Evolutionary conservation across 1,139 yeast species (phyloP).

Genomic region (Hyphopichia pseudoburtonii): DNA sequence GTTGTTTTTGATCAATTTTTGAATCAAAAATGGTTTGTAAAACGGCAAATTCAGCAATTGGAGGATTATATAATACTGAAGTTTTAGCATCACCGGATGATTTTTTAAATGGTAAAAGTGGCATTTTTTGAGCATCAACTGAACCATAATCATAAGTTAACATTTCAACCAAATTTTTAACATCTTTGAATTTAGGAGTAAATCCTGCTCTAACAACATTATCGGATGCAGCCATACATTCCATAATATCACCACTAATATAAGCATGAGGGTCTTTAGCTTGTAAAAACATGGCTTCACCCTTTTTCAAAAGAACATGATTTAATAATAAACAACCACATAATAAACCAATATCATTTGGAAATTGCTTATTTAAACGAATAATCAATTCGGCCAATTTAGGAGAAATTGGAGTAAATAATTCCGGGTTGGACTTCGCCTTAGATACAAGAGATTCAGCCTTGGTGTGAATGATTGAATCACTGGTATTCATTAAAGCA

Average conservation of each 20-base stretch:
- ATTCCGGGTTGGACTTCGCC: conserved; percentile 52
- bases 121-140: conserved; percentile 91
- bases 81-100: conserved; percentile 63
- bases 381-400: conserved; percentile 70
- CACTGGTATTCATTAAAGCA: conserved; percentile 77
- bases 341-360: conserved; percentile 89
- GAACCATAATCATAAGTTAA: conserved; percentile 87
- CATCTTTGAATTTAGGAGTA: conserved; percentile 98
- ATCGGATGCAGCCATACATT: conserved; percentile 99
- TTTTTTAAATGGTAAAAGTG: conserved; percentile 59
- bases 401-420: conserved; percentile 42
- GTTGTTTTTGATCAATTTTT: conserved; percentile 43
- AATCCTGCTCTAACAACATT: conserved; percentile 98
- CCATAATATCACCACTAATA: conserved; percentile 94
- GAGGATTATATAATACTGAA: conserved; percentile 83
- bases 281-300: conserved; percentile 94
- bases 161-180: conserved; percentile 82
- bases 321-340: conserved; percentile 93
- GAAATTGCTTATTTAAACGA: conserved; percentile 83
- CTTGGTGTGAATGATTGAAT: conserved; percentile 48
- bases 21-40: conserved; percentile 64
- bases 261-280: conserved; percentile 99
- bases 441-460: conserved; percentile 65
- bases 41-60: conserved; percentile 93
- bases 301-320: conserved; percentile 79